Base-by-base conservation (phyloP, 352 stramenopile genomes). In the Blastocystis hominis region DNA sequence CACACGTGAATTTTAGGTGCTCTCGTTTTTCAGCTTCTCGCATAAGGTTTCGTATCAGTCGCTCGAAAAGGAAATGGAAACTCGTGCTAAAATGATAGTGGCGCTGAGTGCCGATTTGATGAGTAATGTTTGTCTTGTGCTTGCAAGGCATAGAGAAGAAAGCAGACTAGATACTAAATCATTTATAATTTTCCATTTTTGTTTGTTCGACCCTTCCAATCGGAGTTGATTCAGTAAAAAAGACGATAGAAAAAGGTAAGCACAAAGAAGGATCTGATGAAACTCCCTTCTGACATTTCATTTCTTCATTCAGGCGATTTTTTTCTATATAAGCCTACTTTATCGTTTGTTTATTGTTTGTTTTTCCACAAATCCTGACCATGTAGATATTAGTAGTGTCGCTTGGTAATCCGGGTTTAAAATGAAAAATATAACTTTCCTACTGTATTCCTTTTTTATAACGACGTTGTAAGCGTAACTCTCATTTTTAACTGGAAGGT, bases 381-480 rank as follows among this genome's bases (percentile, higher is more conserved):
- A 30, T 30, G 24, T 30, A 30, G 24, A 30, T 30, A 30, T 30
- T 30, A 30, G 24, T 30, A 30, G 24, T 30, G 24, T 30, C 24
- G 24, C 24, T 30, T 30, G 24, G 24, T 30, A 30, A 30, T 30
- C 24, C 24, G 24, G 24, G 24, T 30, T 30, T 30, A 54, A 24
- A 34, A 15, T 66, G 24, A 4, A 77, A 38, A 68, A n/a, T 30
- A 36, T 68, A 68, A 53, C n/a, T 84, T 47, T 84, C 72, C 5
- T 66, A 53, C 13, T 84, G 50, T 50, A 46, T 68, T 66, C 72
- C 44, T 68, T 84, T 84, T 34, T 50, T 84, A 53, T 84, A 55
- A 46, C 6, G 4, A 9, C 3, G 9, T 1, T 66, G 30, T 34
- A 3, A 10, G 30, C 50, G 42, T 59, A n/a, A n/a, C n/a, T 59